Evolutionary conservation across 768 basidiomycete species (phyloP).

Genomic region (Boletellus ananiceps): DNA sequence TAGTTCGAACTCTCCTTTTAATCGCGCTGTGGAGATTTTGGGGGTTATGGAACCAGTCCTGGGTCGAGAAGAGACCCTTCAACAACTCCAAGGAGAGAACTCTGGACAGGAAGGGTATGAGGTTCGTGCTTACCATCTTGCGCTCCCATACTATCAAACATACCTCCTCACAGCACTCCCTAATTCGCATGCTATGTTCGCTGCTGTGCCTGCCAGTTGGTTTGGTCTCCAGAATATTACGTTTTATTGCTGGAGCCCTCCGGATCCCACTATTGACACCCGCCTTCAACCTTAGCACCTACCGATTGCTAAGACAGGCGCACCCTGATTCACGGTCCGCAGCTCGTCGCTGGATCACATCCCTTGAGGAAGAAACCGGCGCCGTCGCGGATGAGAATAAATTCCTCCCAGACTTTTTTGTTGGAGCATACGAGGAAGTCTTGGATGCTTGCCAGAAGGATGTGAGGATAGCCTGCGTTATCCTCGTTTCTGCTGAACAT

Average conservation of each 20-base stretch:
- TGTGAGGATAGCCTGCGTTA: conserved; percentile 66
- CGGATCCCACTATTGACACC: conserved; percentile 64
- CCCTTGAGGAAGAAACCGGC: conserved; percentile 83
- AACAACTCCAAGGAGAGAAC: conserved; percentile 12
- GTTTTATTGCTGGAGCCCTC: conserved; percentile 61
- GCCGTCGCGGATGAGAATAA: conserved; percentile 50
- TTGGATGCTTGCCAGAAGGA: conserved; percentile 68
- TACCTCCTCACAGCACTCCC: not conserved
- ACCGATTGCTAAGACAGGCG: conserved; percentile 36
- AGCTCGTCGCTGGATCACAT: conserved; percentile 71
- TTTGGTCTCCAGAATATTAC: conserved; percentile 53
- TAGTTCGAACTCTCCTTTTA: no score
- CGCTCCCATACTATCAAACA: not conserved
- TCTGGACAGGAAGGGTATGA: conserved; percentile 1
- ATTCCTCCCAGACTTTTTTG: conserved; percentile 74
- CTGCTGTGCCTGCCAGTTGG: conserved; percentile 58
- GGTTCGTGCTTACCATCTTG: not conserved
- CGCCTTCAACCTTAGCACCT: conserved; percentile 44
- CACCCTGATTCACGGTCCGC: conserved; percentile 45
- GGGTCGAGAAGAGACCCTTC: conserved; percentile 12
- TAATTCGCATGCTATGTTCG: conserved; percentile 20
- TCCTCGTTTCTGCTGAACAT: conserved; percentile 86
- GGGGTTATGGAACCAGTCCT: not conserved
- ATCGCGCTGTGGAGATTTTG: no score
- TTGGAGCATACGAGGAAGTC: conserved; percentile 79